Conservation (phyloP, 352 stramenopile genomes). For the Bremia lactucae region DNA sequence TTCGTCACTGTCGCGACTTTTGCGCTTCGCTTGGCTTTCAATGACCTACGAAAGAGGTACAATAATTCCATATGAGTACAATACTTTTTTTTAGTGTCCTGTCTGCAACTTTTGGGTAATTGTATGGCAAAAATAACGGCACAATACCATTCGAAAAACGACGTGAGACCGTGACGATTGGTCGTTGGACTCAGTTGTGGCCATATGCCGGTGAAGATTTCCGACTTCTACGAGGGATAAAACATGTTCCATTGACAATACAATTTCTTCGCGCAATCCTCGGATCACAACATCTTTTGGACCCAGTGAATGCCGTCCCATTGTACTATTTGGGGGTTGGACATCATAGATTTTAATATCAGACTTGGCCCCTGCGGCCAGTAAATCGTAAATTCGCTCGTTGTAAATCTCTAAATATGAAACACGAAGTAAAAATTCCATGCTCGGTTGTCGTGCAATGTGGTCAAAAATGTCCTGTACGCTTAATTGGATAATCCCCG, state of each 20-base stretch:
- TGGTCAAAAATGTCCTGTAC: slow-evolving; percentile 83
- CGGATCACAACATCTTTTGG: slow-evolving; percentile 83
- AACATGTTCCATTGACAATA: slow-evolving; percentile 68
- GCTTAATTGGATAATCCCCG: slow-evolving; percentile 78
- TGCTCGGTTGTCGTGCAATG: slow-evolving; percentile 42
- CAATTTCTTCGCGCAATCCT: slow-evolving; percentile 72
- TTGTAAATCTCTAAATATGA: slow-evolving; percentile 99
- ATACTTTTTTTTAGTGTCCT: slow-evolving; percentile 16
- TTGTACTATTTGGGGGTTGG: too few relatives aligned
- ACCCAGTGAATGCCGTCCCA: too few relatives aligned
- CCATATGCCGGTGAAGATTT: slow-evolving; percentile 66
- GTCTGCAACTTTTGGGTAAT: slow-evolving; percentile 9
- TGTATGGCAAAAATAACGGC: slow-evolving; percentile 4
- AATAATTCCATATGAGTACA: slow-evolving; percentile 10
- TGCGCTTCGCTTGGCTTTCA: slow-evolving; percentile 54
- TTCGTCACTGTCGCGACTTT: slow-evolving; percentile 12
- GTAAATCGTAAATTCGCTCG: slow-evolving; percentile 94
- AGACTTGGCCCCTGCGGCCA: slow-evolving; percentile 52
- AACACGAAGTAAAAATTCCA: slow-evolving; percentile 72
- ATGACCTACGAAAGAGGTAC: slow-evolving; percentile 37
- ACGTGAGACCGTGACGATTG: slow-evolving; percentile 70
- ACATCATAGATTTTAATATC: slow-evolving; percentile 76
- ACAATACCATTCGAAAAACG: slow-evolving; percentile 57
- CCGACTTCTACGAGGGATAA: slow-evolving; percentile 80
- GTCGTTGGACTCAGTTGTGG: slow-evolving; percentile 63